Evolutionary conservation across 768 basidiomycete species (phyloP), one percentile per base, ranked within the genome.

Genomic region (Termitomyces sp.): DNA sequence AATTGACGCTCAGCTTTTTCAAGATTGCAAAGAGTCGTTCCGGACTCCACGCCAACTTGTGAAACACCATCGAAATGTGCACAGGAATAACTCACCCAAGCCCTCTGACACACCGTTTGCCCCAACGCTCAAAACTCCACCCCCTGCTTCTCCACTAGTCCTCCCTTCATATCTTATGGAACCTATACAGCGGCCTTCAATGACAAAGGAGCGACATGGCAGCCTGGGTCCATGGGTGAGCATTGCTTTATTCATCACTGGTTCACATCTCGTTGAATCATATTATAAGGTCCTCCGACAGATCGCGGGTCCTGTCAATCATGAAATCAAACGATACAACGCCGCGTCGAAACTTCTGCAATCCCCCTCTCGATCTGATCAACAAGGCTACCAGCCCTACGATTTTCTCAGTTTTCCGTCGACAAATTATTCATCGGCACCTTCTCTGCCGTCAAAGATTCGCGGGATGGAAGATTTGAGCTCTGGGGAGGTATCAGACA

Each of bases 1-100:
- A 33, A 33, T 49, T 49, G 53, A 50, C 33, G 43, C 47, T 38
- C 5, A 50, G 38, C 12, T 23, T 56, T 50, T 36, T 52, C 44
- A 59, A 89, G 89, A 74, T 44, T 90, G 88, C 61, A 70, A 82
- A 18, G 74, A 79, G 43, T 66, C 69, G 32, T 85, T 83, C 63
- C 72, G 75, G 53, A 75, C 70, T 20, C 72, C 82, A 1, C 71
- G 76, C 41, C 78, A 81, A 57, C 70, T 86, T 13, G 70, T 78
- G 38, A 79, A 75, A 64, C 84, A 87, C 69, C 78, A 81, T 61
- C 74, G 75, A 32, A 61, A 61, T 28, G 71, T 77, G 30, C 75
- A 76, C 64, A 71, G 75, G 38, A 69, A 72, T 35, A 69, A 68
- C 51, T 40, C 41, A 7, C 67, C 78, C 50, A 78, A 74, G 67